phyloP scores from a whole-genome alignment of 139 green algal genomes.

The Mychonastes homosphaera region DNA sequence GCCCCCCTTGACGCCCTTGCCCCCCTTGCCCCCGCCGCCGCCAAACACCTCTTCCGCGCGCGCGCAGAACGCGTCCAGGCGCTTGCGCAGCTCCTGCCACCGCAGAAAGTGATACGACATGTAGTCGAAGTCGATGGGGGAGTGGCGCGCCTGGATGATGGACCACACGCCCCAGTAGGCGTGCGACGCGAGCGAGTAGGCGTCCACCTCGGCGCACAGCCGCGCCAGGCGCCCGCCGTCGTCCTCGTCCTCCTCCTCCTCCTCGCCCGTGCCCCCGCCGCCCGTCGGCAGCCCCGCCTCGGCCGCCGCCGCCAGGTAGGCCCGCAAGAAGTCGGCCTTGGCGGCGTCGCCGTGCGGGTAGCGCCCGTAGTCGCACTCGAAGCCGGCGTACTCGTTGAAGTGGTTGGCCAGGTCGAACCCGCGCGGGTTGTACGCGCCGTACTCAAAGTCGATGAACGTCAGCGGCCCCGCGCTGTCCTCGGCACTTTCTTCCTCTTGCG shows the following conservation, averaged over 20 bases:
- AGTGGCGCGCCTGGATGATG: constrained; percentile 66
- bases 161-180: constrained; percentile 91
- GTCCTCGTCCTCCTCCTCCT: background rate
- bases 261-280: background rate
- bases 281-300: background rate
- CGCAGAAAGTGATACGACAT: constrained; percentile 50
- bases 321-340: constrained; percentile 44
- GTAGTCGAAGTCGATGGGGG: constrained; percentile 85
- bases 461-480: too few relatives aligned
- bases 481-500: too few relatives aligned
- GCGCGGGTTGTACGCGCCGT: constrained; percentile 50
- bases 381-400: constrained; percentile 94
- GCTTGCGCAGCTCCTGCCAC: constrained; percentile 53
- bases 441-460: constrained; percentile 96
- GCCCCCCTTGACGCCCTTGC: too few relatives aligned
- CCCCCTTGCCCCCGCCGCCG: too few relatives aligned
- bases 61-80: constrained; percentile 45
- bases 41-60: constrained; percentile 18
- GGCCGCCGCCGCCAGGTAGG: constrained; percentile 46
- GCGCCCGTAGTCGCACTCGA: constrained; percentile 80
- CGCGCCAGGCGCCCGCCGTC: constrained; percentile 17
- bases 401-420: constrained; percentile 91
- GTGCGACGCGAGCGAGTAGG: constrained; percentile 74
- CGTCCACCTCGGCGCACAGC: constrained; percentile 60
- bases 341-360: constrained; percentile 25